Conservation (phyloP, 2,329 filamentous ascomycete genomes). For the Zalaria sp. region DNA sequence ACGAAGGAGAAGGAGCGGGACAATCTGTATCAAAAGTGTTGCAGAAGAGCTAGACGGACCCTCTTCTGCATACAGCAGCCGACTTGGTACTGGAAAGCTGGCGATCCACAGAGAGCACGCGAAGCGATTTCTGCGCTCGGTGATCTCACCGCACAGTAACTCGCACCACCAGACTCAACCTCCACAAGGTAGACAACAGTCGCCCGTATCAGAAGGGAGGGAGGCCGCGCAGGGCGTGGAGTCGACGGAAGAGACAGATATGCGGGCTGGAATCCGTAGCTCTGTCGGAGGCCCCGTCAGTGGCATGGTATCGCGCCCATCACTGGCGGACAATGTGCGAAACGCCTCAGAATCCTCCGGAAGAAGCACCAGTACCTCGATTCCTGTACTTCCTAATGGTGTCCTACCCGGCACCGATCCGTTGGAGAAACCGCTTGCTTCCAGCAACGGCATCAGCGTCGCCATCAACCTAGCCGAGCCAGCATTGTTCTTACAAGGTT, state of each 20-base stretch:
- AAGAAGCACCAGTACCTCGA: neutral
- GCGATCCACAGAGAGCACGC: conserved; percentile 35
- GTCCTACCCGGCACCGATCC: conserved; percentile 16
- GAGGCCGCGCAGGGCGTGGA: conserved; percentile 1
- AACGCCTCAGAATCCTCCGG: conserved; percentile 19
- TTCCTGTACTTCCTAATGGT: conserved; percentile 7
- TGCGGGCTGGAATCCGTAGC: conserved; percentile 25
- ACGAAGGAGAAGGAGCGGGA: conserved; percentile 2
- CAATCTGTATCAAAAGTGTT: conserved; percentile 4
- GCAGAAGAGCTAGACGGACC: neutral
- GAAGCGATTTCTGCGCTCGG: conserved; percentile 33
- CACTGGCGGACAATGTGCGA: conserved; percentile 24
- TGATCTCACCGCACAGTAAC: conserved; percentile 17
- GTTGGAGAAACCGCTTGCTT: conserved; percentile 58
- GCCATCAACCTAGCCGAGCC: conserved; percentile 65
- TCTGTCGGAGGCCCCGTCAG: conserved; percentile 25
- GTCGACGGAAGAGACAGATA: conserved; percentile 9
- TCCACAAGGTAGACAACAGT: neutral
- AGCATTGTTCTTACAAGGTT: conserved; percentile 66
- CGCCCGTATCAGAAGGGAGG: neutral
- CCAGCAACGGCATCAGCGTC: conserved; percentile 60
- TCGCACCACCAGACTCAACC: neutral
- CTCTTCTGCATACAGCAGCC: neutral
- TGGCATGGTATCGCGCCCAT: conserved; percentile 24
- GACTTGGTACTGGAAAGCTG: conserved; percentile 24